Conservation (phyloP, 306 rosid genomes). For the Castanea mollissima region DNA sequence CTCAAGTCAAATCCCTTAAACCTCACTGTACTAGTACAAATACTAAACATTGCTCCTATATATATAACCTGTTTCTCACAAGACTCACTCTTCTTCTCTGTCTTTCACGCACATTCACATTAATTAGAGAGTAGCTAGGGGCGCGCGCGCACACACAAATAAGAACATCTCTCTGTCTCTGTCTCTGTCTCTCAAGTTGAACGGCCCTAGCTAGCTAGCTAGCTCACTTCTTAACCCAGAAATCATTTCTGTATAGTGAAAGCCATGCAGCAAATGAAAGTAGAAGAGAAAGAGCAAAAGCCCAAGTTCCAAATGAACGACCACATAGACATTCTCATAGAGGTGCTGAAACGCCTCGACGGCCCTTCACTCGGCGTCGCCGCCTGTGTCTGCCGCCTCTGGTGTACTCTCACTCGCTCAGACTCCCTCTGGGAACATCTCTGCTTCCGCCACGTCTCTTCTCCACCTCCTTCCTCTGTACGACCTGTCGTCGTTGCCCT, state of each 20-base stretch:
- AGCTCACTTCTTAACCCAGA: too few species aligned
- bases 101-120: background rate
- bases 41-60: background rate
- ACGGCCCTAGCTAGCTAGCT: too few species aligned
- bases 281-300: slow-evolving; percentile 26
- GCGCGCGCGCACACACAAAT: too few species aligned
- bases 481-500: slow-evolving; percentile 67
- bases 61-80: background rate
- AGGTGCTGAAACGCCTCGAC: slow-evolving; percentile 84
- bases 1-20: slow-evolving; percentile 31
- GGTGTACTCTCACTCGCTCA: slow-evolving; percentile 62
- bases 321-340: slow-evolving; percentile 80
- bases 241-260: background rate
- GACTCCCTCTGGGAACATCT: slow-evolving; percentile 93
- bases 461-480: slow-evolving; percentile 50
- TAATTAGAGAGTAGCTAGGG: background rate
- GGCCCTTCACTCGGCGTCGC: slow-evolving; percentile 84
- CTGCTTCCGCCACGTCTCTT: slow-evolving; percentile 72
- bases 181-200: too few species aligned
- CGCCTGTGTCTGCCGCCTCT: slow-evolving; percentile 84
- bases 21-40: slow-evolving; percentile 20
- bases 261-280: slow-evolving; percentile 24
- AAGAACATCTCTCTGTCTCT: too few species aligned
- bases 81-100: background rate
- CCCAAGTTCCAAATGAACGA: slow-evolving; percentile 76